A percentile compares a stretch with the other conserved stretches of the same genome.
phyloP scores from a whole-genome alignment of 176 grass and related monocot genomes.

The Bonia amplexicaulis region DNA sequence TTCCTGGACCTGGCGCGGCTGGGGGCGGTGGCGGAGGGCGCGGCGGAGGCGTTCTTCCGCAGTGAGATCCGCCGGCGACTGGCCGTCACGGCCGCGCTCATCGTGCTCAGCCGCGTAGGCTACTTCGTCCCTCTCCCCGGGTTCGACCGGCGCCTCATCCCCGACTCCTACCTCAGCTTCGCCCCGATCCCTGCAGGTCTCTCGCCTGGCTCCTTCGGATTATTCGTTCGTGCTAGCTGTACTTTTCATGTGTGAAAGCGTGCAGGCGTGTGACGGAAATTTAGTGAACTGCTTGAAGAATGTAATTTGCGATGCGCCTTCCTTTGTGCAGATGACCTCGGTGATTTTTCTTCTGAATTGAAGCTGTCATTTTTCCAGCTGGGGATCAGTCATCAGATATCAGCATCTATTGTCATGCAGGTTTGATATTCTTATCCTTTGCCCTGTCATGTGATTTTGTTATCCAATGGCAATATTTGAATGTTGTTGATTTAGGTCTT shows the following conservation, averaged over 20 bases:
- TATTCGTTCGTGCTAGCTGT: neutral
- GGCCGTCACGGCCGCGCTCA: slow-evolving; percentile 63
- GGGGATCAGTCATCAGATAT: slow-evolving; percentile 93
- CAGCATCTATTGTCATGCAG: slow-evolving; percentile 94
- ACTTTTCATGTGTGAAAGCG: neutral
- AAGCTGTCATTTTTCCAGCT: slow-evolving; percentile 98
- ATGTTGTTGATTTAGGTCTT: neutral
- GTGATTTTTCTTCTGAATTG: slow-evolving; percentile 72
- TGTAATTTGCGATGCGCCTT: neutral
- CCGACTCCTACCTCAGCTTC: slow-evolving; percentile 88
- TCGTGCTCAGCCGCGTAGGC: slow-evolving; percentile 78
- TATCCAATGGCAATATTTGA: neutral
- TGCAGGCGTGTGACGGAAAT: neutral
- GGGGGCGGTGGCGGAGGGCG: slow-evolving; percentile 59
- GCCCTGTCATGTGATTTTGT: neutral
- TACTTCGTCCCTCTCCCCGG: slow-evolving; percentile 88
- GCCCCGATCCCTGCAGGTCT: slow-evolving; percentile 68
- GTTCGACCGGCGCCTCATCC: slow-evolving; percentile 88
- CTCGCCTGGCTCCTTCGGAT: neutral
- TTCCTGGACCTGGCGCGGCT: slow-evolving; percentile 77
- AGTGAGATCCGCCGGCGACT: slow-evolving; percentile 87
- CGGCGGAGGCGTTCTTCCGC: slow-evolving; percentile 90
- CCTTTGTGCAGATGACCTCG: slow-evolving; percentile 62
- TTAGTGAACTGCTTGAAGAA: neutral
- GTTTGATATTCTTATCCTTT: slow-evolving; percentile 33